Evolutionary conservation across 1,284 basidiomycete species (phyloP).

Genomic region (Ganoderma boninense): DNA sequence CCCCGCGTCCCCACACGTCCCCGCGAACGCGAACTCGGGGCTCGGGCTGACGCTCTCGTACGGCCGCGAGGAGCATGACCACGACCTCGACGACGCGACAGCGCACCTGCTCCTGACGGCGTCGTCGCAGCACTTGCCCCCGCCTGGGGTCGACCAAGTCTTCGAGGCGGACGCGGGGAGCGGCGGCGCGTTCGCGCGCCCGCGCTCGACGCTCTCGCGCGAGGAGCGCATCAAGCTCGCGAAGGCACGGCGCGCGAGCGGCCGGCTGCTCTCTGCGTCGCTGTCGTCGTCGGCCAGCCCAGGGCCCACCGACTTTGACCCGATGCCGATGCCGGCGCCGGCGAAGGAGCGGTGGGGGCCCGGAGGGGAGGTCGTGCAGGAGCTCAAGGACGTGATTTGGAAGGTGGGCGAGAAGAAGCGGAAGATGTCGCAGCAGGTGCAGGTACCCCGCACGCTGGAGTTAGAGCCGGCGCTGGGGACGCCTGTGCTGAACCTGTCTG

Average conservation of each 20-base stretch:
- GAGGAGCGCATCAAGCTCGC: conserved; percentile 75
- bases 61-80: conserved; percentile 23
- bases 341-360: conserved; percentile 68
- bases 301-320: conserved; percentile 6
- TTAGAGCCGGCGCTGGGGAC: neutral
- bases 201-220: conserved; percentile 68
- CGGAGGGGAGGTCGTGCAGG: conserved; percentile 81
- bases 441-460: neutral
- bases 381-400: conserved; percentile 85
- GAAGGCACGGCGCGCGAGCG: conserved; percentile 61
- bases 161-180: conserved; percentile 70
- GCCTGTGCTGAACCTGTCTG: neutral
- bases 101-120: conserved; percentile 60
- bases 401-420: conserved; percentile 77
- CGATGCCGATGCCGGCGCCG: conserved; percentile 12
- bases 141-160: conserved; percentile 76
- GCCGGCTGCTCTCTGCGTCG: conserved; percentile 16
- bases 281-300: conserved; percentile 11
- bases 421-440: conserved; percentile 48
- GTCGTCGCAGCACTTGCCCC: conserved; percentile 61
- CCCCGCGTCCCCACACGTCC: conserved; percentile 36
- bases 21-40: conserved; percentile 2
- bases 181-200: conserved; percentile 52
- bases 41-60: conserved; percentile 28
- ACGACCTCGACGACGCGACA: conserved; percentile 60